Evolutionary conservation across 352 stramenopile genomes (phyloP).

Genomic region (Pythium brachiatum): DNA sequence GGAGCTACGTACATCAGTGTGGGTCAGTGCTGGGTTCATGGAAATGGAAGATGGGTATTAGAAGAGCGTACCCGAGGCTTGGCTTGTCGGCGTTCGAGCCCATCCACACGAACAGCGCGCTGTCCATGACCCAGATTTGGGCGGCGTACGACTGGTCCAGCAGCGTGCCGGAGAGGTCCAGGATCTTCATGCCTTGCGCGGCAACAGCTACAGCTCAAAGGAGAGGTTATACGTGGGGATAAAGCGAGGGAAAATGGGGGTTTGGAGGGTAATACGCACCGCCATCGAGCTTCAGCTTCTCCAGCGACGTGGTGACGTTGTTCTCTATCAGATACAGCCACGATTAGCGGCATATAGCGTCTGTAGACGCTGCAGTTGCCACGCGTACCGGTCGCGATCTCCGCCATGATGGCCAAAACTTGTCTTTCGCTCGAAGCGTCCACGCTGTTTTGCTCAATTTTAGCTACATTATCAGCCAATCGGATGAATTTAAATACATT

Average conservation of each 20-base stretch:
- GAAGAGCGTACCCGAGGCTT: constrained; percentile 27
- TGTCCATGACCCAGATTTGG: constrained; percentile 68
- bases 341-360: background rate
- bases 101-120: constrained; percentile 81
- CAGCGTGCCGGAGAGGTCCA: constrained; percentile 54
- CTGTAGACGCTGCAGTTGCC: background rate
- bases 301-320: constrained; percentile 6
- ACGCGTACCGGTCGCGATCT: constrained; percentile 6
- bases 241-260: background rate
- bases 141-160: constrained; percentile 69
- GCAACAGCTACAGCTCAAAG: background rate
- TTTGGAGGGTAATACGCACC: constrained; percentile 4
- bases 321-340: background rate
- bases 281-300: constrained; percentile 20
- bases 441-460: background rate
- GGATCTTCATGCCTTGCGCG: constrained; percentile 21
- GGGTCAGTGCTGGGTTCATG: no score
- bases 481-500: background rate
- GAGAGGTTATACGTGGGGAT: background rate
- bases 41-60: background rate
- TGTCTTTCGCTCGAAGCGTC: background rate
- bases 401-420: constrained; percentile 9
- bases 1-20: no score
- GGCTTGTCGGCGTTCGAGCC: constrained; percentile 48
- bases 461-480: constrained; percentile 7